Percentiles rank a stretch among this genome's conserved stretches.
phyloP scores from a whole-genome alignment of 352 stramenopile genomes.

The Phytophthora niederhauseri region DNA sequence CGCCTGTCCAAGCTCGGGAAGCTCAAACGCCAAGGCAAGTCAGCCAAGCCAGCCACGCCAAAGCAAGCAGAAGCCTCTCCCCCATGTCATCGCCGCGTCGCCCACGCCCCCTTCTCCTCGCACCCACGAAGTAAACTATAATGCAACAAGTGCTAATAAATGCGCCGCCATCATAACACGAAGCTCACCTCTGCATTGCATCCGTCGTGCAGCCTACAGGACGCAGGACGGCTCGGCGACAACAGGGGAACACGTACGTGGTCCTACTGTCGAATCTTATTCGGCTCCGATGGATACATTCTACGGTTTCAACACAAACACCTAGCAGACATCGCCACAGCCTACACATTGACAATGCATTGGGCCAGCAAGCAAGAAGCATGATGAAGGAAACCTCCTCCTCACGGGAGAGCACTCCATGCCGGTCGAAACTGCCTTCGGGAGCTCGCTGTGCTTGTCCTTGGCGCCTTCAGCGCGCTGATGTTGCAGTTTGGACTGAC shows the following conservation, averaged over 20 bases:
- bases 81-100: neutral
- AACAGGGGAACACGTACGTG: slow-evolving; percentile 19
- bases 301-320: slow-evolving; percentile 3
- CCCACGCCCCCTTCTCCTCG: neutral
- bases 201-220: neutral
- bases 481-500: neutral
- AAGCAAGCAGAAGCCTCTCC: slow-evolving; percentile 3
- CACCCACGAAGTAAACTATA: slow-evolving; percentile 32
- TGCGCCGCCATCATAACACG: slow-evolving; percentile 2
- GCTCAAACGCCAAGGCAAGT: slow-evolving; percentile 17
- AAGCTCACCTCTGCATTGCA: neutral
- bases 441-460: neutral
- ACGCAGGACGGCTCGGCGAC: neutral
- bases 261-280: slow-evolving; percentile 32
- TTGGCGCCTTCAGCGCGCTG: neutral
- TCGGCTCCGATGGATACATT: slow-evolving; percentile 16
- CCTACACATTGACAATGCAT: neutral
- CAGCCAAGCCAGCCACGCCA: slow-evolving; percentile 24
- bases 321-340: neutral
- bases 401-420: neutral
- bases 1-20: slow-evolving; percentile 4
- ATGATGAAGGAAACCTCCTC: neutral
- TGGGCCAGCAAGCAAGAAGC: neutral
- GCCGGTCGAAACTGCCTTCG: neutral
- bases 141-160: slow-evolving; percentile 30